phyloP scores from a whole-genome alignment of 1,284 basidiomycete species.

The Nidula niveotomentosa region DNA sequence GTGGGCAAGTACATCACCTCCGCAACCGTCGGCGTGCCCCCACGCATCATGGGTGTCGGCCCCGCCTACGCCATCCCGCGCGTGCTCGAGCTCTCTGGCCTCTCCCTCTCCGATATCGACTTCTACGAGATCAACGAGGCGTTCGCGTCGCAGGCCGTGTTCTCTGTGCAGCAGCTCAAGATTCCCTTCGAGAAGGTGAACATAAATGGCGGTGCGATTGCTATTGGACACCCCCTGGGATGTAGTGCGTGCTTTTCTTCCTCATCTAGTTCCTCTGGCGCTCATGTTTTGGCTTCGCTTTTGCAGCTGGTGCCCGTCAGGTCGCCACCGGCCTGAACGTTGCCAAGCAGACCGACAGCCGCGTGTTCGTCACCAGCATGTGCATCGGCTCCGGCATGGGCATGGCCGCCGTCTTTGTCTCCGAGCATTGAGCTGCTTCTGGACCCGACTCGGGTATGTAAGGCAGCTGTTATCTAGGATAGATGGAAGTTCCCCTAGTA shows the following conservation, averaged over 20 bases:
- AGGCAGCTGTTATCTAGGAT: no score
- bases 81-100: conserved; percentile 69
- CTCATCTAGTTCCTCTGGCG: conserved; percentile 1
- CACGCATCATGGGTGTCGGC: conserved; percentile 89
- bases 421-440: conserved; percentile 56
- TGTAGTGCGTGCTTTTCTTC: conserved; percentile 54
- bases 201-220: conserved; percentile 87
- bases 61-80: conserved; percentile 89
- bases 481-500: no score
- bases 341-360: conserved; percentile 74
- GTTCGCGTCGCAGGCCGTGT: conserved; percentile 87
- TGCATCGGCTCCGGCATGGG: conserved; percentile 95
- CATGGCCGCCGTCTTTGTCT: conserved; percentile 82
- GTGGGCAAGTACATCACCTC: conserved; percentile 90
- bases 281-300: background rate
- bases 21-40: conserved; percentile 82
- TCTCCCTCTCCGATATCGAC: conserved; percentile 80
- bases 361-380: conserved; percentile 91
- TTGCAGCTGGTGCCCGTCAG: conserved; percentile 80
- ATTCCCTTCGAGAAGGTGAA: conserved; percentile 85
- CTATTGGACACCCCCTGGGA: conserved; percentile 84
- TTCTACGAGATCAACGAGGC: conserved; percentile 97
- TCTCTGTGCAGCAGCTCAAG: conserved; percentile 74
- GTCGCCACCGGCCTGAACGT: conserved; percentile 85
- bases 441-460: background rate